Conservation (phyloP, 1,284 basidiomycete species). For the Apiotrichum gamsii region DNA sequence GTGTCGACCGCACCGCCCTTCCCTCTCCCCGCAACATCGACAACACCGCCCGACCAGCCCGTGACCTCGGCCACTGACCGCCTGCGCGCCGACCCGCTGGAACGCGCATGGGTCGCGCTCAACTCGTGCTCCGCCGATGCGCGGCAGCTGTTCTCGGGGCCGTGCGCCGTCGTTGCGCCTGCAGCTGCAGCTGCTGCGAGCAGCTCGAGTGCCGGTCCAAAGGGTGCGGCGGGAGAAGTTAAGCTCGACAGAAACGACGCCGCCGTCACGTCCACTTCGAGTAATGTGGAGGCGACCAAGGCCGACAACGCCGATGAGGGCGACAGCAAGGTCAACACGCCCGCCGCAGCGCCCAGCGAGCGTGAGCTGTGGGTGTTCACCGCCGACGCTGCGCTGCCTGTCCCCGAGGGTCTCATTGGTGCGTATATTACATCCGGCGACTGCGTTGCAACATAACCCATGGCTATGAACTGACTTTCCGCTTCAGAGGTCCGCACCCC, state of each 20-base stretch:
- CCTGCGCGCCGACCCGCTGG: conserved; percentile 20
- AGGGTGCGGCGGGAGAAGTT: neutral
- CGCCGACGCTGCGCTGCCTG: neutral
- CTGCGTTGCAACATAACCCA: no score
- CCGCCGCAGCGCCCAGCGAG: no score
- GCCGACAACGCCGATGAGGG: no score
- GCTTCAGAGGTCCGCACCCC: conserved; percentile 8
- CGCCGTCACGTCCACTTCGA: neutral
- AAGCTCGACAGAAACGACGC: neutral
- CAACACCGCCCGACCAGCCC: neutral
- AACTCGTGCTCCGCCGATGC: conserved; percentile 8
- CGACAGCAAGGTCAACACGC: no score
- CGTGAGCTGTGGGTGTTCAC: conserved; percentile 17
- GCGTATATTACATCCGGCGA: no score
- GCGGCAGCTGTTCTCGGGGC: neutral
- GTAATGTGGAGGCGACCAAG: neutral
- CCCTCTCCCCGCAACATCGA: neutral
- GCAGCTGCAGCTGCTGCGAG: neutral
- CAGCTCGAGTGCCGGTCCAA: neutral
- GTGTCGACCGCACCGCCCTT: no score
- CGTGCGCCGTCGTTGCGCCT: conserved; percentile 11
- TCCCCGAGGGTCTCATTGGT: conserved; percentile 4
- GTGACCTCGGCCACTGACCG: conserved; percentile 1
- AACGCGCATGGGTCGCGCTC: conserved; percentile 24
- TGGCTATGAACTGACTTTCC: neutral